These are phyloP conservation scores for Citrus australasica DNA, from an alignment of 345 rosid species.

Conservation along the genomic window DNA sequence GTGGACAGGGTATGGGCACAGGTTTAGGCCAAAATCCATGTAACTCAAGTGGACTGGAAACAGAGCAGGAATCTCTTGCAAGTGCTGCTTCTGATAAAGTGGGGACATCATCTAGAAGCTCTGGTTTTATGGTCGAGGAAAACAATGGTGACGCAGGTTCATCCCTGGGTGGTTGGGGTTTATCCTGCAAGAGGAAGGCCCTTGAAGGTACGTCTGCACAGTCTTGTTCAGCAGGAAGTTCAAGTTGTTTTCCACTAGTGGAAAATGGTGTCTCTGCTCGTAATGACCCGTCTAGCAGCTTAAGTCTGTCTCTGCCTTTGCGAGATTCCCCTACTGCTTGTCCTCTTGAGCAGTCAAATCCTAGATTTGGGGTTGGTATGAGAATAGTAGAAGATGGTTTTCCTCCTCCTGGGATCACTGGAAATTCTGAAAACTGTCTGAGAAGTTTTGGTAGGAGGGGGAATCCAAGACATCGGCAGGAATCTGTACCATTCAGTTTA, in stretches of 20 bases:
- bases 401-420: slow-evolving; percentile 29
- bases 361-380: slow-evolving; percentile 47
- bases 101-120: slow-evolving; percentile 57
- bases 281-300: slow-evolving; percentile 52
- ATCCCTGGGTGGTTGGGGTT: slow-evolving; percentile 63
- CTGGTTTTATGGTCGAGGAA: slow-evolving; percentile 50
- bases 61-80: slow-evolving; percentile 22
- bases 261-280: slow-evolving; percentile 38
- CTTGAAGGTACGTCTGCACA: slow-evolving; percentile 73
- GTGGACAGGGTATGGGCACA: slow-evolving; percentile 30
- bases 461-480: slow-evolving; percentile 51
- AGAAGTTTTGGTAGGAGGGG: slow-evolving; percentile 49
- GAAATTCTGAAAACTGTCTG: slow-evolving; percentile 31
- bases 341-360: slow-evolving; percentile 40
- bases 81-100: slow-evolving; percentile 28
- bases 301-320: slow-evolving; percentile 54
- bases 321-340: slow-evolving; percentile 35
- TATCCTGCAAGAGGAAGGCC: slow-evolving; percentile 88
- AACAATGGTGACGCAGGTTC: slow-evolving; percentile 51
- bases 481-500: slow-evolving; percentile 39
- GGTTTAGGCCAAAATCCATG: slow-evolving; percentile 19
- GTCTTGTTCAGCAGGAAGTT: slow-evolving; percentile 49
- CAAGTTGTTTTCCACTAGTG: slow-evolving; percentile 45
- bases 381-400: slow-evolving; percentile 42
- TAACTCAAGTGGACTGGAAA: slow-evolving; percentile 29